A percentile compares a stretch with the other conserved stretches of the same genome.
Evolutionary conservation across 1,284 basidiomycete genomes (phyloP).

Genomic region (Vanrija sp.): DNA sequence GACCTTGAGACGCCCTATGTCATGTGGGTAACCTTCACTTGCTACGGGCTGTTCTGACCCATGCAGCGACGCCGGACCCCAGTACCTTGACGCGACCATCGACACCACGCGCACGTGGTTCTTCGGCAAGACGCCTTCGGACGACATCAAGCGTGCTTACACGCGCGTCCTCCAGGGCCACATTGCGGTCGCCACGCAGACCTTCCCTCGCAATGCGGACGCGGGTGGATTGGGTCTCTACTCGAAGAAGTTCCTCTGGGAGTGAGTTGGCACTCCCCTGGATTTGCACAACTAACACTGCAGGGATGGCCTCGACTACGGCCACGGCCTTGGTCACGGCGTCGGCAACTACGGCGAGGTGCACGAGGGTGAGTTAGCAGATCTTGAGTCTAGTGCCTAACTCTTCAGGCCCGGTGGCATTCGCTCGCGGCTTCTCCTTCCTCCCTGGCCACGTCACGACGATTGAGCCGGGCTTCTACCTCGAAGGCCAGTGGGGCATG

Average conservation of each 20-base stretch:
- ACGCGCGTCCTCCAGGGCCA: slow-evolving; percentile 95
- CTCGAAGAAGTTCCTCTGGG: slow-evolving; percentile 79
- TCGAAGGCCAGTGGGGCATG: slow-evolving; percentile 79
- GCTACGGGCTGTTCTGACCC: background rate
- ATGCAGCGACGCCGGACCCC: slow-evolving; percentile 77
- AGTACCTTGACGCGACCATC: slow-evolving; percentile 83
- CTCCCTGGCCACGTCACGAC: slow-evolving; percentile 81
- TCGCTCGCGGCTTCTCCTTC: slow-evolving; percentile 55
- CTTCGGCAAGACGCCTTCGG: slow-evolving; percentile 73
- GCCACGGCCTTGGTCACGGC: slow-evolving; percentile 49
- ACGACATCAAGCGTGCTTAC: slow-evolving; percentile 78
- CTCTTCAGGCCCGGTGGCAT: slow-evolving; percentile 26
- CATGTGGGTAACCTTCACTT: too few relatives aligned
- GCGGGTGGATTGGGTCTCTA: slow-evolving; percentile 76
- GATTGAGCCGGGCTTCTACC: slow-evolving; percentile 61
- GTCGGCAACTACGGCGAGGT: slow-evolving; percentile 38
- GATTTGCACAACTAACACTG: background rate
- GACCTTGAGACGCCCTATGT: slow-evolving; percentile 77
- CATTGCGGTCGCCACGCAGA: slow-evolving; percentile 82
- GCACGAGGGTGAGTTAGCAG: slow-evolving; percentile 38
- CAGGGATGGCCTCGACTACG: slow-evolving; percentile 71
- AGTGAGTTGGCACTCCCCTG: slow-evolving; percentile 37
- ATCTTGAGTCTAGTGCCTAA: slow-evolving; percentile 47
- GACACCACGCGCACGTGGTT: slow-evolving; percentile 81
- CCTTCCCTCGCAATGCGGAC: slow-evolving; percentile 84